Percentiles rank a stretch among this genome's conserved stretches.
Evolutionary conservation across 2,329 filamentous ascomycete species (phyloP).

Genomic region (Rhinocladiella similis): DNA sequence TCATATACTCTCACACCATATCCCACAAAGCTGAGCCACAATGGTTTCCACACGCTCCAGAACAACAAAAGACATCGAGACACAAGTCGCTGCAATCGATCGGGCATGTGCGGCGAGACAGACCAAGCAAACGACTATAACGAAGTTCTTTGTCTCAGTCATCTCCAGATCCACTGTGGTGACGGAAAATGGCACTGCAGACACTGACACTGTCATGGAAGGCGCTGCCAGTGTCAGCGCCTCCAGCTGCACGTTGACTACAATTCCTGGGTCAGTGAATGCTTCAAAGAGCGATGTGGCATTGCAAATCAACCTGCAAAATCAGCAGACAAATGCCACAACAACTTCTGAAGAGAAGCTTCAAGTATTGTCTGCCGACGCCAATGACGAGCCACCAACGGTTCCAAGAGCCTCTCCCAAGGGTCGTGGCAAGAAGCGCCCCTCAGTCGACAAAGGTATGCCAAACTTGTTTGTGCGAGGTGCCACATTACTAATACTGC

Average conservation of each 20-base stretch:
- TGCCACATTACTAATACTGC: neutral
- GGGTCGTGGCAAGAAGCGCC: neutral
- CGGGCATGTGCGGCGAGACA: neutral
- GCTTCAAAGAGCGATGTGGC: neutral
- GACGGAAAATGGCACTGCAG: neutral
- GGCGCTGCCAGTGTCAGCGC: neutral
- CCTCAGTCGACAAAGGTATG: neutral
- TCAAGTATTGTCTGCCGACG: neutral
- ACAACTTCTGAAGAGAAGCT: neutral
- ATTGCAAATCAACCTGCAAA: neutral
- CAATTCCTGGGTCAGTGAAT: too few relatives aligned
- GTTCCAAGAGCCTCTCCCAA: neutral
- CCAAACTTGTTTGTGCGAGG: neutral
- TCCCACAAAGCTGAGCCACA: neutral
- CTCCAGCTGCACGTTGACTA: neutral
- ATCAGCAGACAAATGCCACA: neutral
- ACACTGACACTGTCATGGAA: neutral
- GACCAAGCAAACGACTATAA: neutral
- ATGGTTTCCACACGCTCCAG: conserved; percentile 14
- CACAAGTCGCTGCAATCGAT: conserved; percentile 1
- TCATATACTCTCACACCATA: too few relatives aligned
- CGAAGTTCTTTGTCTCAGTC: neutral
- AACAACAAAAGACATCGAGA: neutral
- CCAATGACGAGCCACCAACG: neutral
- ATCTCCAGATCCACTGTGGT: too few relatives aligned